Evolutionary conservation across 768 basidiomycete species (phyloP), one percentile per base, ranked within the genome.

Genomic region (Phaffia australis): DNA sequence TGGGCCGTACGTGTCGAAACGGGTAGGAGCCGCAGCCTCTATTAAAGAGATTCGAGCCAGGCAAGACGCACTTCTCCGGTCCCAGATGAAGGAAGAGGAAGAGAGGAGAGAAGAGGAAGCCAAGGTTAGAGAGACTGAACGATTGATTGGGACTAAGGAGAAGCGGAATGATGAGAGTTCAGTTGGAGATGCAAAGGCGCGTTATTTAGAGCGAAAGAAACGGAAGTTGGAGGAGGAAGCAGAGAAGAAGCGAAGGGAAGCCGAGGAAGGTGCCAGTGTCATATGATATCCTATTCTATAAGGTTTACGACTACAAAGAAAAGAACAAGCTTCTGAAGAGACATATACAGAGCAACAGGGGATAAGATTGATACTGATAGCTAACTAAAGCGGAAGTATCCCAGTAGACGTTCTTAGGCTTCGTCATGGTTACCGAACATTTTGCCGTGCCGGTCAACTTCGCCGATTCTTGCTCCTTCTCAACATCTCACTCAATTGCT

Each of bases 21-120:
- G 1, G 89, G 67, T 85, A 15, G 93, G 93, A 3, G 81, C 82
- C 19, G 88, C 90, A 29, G 89, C 93, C 0, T 85, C 81, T 73
- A 81, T 84, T 71, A 81, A 78, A 71, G 91, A 94, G 76, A 87
- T 93, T 61, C 86, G 88, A 68, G 87, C 89, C 73, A 82, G 95
- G 65, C 83, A 94, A 72, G 79, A 82, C 23, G 80, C 82, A 64
- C 87, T 95, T 74, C 83, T 98, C 29, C 82, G 83, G 69, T 78
- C 80, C 61, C 92, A 97, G 77, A 78, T 95, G 79, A 82, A 83
- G 60, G 85, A 84, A 71, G 88, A 94, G 74, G 79, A 81, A 61
- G 81, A 82, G 69, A 71, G 83, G 50, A 78, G 79, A 67, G 74
- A 78, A 66, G 84, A 85, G 74, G 83, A 81, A n/a, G 79, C 81